These are phyloP conservation scores for Hyparrhenia diplandra DNA, from an alignment of 176 grass and related monocot genomes.

Conservation along the genomic window DNA sequence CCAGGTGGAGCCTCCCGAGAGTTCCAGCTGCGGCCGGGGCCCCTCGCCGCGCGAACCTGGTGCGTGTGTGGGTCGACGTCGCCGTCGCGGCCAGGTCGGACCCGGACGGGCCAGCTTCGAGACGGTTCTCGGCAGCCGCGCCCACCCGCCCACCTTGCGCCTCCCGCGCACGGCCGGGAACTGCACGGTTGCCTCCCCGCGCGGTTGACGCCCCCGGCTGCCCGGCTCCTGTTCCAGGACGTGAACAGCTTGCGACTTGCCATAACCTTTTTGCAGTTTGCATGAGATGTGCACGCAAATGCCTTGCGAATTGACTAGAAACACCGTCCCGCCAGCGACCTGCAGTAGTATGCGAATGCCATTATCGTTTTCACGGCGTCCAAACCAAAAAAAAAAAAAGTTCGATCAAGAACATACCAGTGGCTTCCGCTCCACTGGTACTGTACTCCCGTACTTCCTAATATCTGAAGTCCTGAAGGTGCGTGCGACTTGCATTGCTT, in stretches of 20 bases:
- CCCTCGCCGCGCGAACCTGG: neutral
- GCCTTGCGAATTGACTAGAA: neutral
- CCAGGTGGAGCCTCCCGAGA: slow-evolving; percentile 37
- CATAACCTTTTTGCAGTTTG: too few species aligned
- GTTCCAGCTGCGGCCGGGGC: slow-evolving; percentile 3
- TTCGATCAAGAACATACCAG: slow-evolving; percentile 14
- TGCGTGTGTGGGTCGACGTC: neutral
- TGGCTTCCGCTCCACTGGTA: neutral
- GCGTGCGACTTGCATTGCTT: neutral
- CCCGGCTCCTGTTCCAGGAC: neutral
- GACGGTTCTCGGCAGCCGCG: slow-evolving; percentile 7
- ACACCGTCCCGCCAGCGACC: neutral
- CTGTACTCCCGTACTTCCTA: too few species aligned
- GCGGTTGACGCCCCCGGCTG: neutral
- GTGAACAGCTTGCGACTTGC: slow-evolving; percentile 10
- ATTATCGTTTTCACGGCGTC: neutral
- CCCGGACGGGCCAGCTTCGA: neutral
- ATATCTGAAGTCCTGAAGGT: too few species aligned
- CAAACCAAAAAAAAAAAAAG: neutral
- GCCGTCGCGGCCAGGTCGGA: neutral
- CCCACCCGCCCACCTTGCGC: neutral
- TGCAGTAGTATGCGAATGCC: neutral
- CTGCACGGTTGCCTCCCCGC: slow-evolving; percentile 25
- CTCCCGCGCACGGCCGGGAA: neutral
- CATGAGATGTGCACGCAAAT: neutral